These are phyloP conservation scores for Penicillium hordei DNA, from an alignment of 2,329 filamentous ascomycete genomes.

Conservation along the genomic window DNA sequence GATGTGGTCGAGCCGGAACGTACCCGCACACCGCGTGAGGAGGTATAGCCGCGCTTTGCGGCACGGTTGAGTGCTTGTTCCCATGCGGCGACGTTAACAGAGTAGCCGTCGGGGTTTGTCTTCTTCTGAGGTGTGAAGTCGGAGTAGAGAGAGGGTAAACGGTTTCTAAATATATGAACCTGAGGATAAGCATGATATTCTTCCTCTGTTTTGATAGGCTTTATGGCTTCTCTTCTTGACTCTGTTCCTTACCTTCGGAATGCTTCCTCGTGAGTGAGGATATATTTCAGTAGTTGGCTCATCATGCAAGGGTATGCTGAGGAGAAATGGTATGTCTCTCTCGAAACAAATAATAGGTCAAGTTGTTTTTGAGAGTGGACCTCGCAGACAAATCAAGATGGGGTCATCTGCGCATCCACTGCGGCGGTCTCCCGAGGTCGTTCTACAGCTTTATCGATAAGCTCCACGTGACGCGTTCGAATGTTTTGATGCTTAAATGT, in stretches of 20 bases:
- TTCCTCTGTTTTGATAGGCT: background rate
- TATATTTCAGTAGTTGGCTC: constrained; percentile 66
- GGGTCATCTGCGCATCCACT: background rate
- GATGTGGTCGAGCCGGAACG: constrained; percentile 13
- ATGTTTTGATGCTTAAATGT: no score
- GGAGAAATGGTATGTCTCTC: background rate
- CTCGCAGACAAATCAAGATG: background rate
- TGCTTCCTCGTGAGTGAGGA: constrained; percentile 60
- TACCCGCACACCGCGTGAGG: constrained; percentile 35
- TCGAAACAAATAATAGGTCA: background rate
- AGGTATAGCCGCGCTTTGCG: constrained; percentile 61
- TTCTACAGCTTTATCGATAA: constrained; percentile 31
- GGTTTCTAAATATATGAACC: constrained; percentile 55
- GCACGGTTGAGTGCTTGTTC: constrained; percentile 70
- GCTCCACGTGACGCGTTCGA: constrained; percentile 20
- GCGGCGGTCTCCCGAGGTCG: background rate
- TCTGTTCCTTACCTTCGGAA: constrained; percentile 54
- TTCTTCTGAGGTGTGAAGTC: constrained; percentile 74
- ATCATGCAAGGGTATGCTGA: constrained; percentile 23
- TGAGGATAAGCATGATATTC: constrained; percentile 1
- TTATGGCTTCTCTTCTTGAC: background rate
- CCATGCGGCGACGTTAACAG: constrained; percentile 78
- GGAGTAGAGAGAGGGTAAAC: constrained; percentile 82
- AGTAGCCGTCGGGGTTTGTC: constrained; percentile 81
- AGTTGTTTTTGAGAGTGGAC: background rate